Conservation (phyloP, 768 basidiomycete species). For the Tulasnella sp. region DNA sequence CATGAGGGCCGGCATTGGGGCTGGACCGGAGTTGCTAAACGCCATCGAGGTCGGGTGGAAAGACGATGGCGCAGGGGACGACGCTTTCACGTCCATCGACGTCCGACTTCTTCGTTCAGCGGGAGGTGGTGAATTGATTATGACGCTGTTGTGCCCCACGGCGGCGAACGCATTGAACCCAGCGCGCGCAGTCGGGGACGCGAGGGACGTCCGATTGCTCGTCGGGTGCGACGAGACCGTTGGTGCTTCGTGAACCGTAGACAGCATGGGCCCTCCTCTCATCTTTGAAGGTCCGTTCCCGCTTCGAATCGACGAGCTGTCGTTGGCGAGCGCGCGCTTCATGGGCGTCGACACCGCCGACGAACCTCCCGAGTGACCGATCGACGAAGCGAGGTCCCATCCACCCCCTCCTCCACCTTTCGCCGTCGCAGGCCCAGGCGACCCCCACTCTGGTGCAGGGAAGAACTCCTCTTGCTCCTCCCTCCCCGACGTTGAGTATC, state of each 20-base stretch:
- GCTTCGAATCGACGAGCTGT: neutral
- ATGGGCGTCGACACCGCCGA: neutral
- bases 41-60: neutral
- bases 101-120: neutral
- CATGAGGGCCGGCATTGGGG: neutral
- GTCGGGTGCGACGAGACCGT: neutral
- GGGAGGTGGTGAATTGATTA: neutral
- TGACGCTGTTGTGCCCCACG: neutral
- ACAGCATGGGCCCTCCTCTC: neutral
- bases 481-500: neutral
- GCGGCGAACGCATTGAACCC: neutral
- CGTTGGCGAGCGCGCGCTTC: neutral
- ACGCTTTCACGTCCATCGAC: neutral
- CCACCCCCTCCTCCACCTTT: slow-evolving; percentile 12
- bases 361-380: neutral
- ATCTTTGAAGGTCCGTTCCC: neutral
- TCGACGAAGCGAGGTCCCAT: slow-evolving; percentile 10
- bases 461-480: neutral
- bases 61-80: neutral
- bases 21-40: neutral
- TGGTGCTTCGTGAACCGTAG: slow-evolving; percentile 3
- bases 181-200: neutral
- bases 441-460: neutral
- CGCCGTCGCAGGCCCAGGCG: slow-evolving; percentile 10
- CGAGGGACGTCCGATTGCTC: neutral